phyloP scores from a whole-genome alignment of 257 asterid genomes.

The Solanum pimpinellifolium region DNA sequence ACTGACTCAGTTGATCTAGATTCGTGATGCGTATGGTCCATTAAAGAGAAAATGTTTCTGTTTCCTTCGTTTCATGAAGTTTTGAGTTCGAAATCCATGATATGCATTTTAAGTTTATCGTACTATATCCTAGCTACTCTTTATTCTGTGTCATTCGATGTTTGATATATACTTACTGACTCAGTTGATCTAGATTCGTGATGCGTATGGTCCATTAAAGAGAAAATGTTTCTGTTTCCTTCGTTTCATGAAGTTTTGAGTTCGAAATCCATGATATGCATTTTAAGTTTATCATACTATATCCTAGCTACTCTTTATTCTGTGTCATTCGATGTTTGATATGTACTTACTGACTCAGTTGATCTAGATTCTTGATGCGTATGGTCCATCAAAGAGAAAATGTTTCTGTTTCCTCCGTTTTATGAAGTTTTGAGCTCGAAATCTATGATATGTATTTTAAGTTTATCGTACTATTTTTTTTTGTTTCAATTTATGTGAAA shows the following conservation, averaged over 20 bases:
- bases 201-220: not conserved
- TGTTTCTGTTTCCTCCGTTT: not conserved
- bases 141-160: not conserved
- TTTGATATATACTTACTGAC: not conserved
- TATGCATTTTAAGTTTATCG: not conserved
- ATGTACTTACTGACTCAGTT: not conserved
- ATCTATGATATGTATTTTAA: not conserved
- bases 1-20: not conserved
- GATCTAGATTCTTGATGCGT: not conserved
- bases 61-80: not conserved
- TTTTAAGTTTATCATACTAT: too few species aligned
- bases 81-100: not conserved
- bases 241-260: not conserved
- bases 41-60: not conserved
- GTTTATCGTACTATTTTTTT: not conserved
- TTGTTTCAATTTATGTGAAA: not conserved
- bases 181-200: not conserved
- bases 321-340: not conserved
- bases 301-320: not conserved
- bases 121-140: not conserved
- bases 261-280: not conserved
- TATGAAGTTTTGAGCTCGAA: not conserved
- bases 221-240: not conserved
- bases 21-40: not conserved
- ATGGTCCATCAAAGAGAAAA: not conserved